Conservation (phyloP, 768 basidiomycete genomes). For the Solioccasus polychromus region DNA sequence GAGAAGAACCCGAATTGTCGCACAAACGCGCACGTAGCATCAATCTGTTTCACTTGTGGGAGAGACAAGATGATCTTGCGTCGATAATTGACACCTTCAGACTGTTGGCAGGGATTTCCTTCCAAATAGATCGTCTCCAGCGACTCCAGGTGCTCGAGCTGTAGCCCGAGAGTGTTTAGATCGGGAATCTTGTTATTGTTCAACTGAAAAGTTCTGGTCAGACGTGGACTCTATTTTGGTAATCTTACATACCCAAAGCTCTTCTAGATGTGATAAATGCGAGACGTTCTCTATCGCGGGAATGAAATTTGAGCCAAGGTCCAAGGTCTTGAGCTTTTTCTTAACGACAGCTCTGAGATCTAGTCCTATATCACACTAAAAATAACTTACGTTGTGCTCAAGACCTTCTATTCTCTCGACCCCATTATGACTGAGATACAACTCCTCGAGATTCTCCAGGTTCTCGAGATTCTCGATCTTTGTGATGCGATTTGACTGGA, state of each 20-base stretch:
- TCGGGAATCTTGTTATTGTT: slow-evolving; percentile 83
- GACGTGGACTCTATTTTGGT: neutral
- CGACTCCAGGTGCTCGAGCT: slow-evolving; percentile 57
- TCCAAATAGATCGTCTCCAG: slow-evolving; percentile 93
- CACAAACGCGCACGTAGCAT: slow-evolving; percentile 79
- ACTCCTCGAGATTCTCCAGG: slow-evolving; percentile 73
- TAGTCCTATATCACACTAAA: neutral
- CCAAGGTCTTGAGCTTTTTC: slow-evolving; percentile 77
- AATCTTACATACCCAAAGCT: slow-evolving; percentile 76
- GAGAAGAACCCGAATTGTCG: neutral
- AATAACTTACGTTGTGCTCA: slow-evolving; percentile 65
- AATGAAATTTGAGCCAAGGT: slow-evolving; percentile 85
- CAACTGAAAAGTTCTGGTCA: slow-evolving; percentile 47
- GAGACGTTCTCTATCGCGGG: slow-evolving; percentile 76
- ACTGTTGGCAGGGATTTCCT: slow-evolving; percentile 85
- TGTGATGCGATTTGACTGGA: slow-evolving; percentile 93
- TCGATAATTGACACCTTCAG: slow-evolving; percentile 75
- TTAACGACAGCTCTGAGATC: slow-evolving; percentile 17
- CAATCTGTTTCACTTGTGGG: slow-evolving; percentile 90
- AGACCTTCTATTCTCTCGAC: slow-evolving; percentile 80
- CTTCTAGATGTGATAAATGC: slow-evolving; percentile 75
- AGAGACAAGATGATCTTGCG: slow-evolving; percentile 86
- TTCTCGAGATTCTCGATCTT: slow-evolving; percentile 79
- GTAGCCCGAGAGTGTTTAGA: slow-evolving; percentile 60
- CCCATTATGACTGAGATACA: slow-evolving; percentile 95